Base-by-base conservation (phyloP, 768 basidiomycete genomes). In the Neoboletus subvelutipes region DNA sequence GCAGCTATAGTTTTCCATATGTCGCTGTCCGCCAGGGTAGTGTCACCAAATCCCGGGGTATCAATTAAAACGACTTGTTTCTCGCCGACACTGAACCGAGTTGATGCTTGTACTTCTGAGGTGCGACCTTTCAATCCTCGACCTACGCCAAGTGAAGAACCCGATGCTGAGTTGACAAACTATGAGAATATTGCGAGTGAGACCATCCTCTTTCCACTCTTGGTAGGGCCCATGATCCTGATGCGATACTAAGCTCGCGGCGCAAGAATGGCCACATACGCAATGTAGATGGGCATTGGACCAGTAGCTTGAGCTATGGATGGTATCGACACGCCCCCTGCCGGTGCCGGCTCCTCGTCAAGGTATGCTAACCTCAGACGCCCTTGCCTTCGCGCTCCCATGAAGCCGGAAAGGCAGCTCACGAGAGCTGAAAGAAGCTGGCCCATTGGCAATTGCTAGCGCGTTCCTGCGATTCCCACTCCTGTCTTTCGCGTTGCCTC, bases 11-110 rank as follows among this genome's bases (percentile, higher is more conserved):
- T 76, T 47, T 73, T 76, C 51, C 83, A 67, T 26, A 84, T 74
- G 22, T 80, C 81, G 2, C 77, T 75, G 58, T 83, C 82, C 50
- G 74, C 75, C 56, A 73, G 68, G 13, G 64, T 64, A 1, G 82
- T 80, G 60, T 85, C 82, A 54, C 84, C 84, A 55, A 85, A 85
- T 0, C 84, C 84, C 3, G 84, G 84, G 0, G 84, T 85, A 59
- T 86, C 84, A 50, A 86, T 76, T n/a, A 86, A 69, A 4, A 74
- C 73, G 17, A 85, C 73, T 29, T 56, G 60, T 29, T 68, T 69
- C 0, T 74, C 78, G 45, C 56, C 61, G 15, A 71, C 34, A 22
- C 9, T 33, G 50, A 73, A 67, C 13, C 54, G 59, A 17, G n/a
- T n/a, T 10, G 70, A 71, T 17, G 56, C 51, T 52, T 75, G 73